Percentiles rank a stretch among this genome's conserved stretches.
These are phyloP conservation scores for Colletotrichum caudatum DNA, from an alignment of 2,329 filamentous ascomycete genomes.

Conservation along the genomic window DNA sequence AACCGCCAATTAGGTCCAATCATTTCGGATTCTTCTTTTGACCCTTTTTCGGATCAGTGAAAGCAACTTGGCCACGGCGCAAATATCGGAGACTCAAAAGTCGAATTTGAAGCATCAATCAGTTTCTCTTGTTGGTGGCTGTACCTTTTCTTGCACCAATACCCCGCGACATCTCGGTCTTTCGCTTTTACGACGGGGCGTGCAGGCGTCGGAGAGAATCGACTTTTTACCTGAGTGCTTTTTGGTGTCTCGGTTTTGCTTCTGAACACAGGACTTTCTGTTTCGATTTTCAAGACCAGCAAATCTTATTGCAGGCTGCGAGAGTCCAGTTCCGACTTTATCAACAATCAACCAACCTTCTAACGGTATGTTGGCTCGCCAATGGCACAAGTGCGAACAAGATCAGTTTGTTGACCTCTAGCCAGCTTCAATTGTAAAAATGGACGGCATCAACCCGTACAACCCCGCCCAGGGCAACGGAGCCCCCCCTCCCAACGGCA, in stretches of 20 bases:
- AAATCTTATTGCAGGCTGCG: constrained; percentile 5
- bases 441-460: constrained; percentile 52
- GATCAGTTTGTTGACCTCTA: neutral
- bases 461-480: constrained; percentile 49
- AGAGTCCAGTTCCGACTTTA: constrained; percentile 13
- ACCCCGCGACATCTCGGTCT: constrained; percentile 37
- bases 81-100: constrained; percentile 40
- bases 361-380: constrained; percentile 13
- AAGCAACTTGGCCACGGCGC: constrained; percentile 43
- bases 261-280: constrained; percentile 52
- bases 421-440: constrained; percentile 38
- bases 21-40: constrained; percentile 39
- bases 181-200: constrained; percentile 49
- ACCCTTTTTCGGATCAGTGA: constrained; percentile 49
- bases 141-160: constrained; percentile 40
- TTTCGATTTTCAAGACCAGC: constrained; percentile 50
- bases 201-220: constrained; percentile 56
- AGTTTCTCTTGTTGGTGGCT: constrained; percentile 41
- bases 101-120: constrained; percentile 42
- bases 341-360: constrained; percentile 1
- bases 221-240: constrained; percentile 52
- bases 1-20: constrained; percentile 28
- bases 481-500: constrained; percentile 52
- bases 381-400: too few species aligned
- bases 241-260: constrained; percentile 54